Evolutionary conservation across 1,139 yeast species (phyloP), one percentile per base, ranked within the genome.

Genomic region (Pichia sp.): DNA sequence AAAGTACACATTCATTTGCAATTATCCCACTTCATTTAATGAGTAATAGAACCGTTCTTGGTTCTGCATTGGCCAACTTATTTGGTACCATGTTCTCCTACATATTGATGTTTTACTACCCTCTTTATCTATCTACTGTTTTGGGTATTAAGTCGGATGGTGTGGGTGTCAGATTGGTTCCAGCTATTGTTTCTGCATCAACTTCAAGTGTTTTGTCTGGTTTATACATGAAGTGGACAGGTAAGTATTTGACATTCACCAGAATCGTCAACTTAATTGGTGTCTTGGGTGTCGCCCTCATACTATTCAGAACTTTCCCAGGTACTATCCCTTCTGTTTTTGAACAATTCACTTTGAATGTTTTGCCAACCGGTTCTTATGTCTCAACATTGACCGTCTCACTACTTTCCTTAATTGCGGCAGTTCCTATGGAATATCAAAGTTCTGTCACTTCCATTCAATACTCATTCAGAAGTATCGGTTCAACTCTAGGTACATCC

Each of bases 371-470:
- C 1, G 57, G 68, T 45, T 72, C 75, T 1, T 76, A 75, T 56
- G 63, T 79, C 4, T 62, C 71, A 17, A 69, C 75, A 58, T 61
- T 77, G 45, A 77, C 82, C 0, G 71, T 76, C 14, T 75, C 81
- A 0, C 64, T 76, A 42, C 61, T 76, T 21, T 70, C 81, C 4
- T 68, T 76, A 58, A 76, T 76, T 52, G 78, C 81, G 1, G 75
- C 81, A 1, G 80, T 75, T 10, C 79, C 81, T 2, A 46, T 63
- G 8, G 71, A 73, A 48, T 66, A 65, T 46, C 81, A 76, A 59
- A 78, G 80, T 3, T 70, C 79, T 38, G 75, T 78, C 8, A 76
- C 81, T 1, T 74, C 81, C 4, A 74, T 76, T 44, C 81, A 76
- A 57, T 76, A 76, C 53, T 76, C 80, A 7, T 76, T 76, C 54